Evolutionary conservation across 208 protist species (phyloP).

Genomic region (Crithidia bombi): DNA sequence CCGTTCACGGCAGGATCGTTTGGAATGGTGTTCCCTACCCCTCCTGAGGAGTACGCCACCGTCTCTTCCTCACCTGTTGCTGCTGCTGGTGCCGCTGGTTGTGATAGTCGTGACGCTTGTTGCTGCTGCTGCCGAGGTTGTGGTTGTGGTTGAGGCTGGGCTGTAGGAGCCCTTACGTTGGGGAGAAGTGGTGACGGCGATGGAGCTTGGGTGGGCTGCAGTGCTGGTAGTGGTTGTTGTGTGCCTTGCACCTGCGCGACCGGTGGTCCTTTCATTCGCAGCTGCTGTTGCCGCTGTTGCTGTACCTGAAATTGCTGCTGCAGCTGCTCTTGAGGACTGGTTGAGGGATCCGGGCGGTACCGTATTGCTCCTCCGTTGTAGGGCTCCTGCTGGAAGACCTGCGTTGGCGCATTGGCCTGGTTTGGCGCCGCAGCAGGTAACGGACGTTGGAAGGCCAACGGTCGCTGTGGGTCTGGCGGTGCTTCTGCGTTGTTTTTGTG

Average conservation of each 20-base stretch:
- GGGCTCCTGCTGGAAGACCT: constrained; percentile 14
- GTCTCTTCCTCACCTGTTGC: background rate
- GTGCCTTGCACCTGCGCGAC: background rate
- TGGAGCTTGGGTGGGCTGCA: background rate
- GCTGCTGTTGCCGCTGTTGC: constrained; percentile 7
- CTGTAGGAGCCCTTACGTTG: background rate
- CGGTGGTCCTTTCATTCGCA: background rate
- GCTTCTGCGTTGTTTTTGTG: background rate
- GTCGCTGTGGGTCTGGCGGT: constrained; percentile 5
- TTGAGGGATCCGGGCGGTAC: constrained; percentile 6
- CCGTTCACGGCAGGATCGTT: too few relatives aligned
- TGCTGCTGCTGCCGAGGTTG: background rate
- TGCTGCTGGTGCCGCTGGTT: background rate
- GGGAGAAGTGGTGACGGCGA: background rate
- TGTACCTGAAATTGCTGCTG: background rate
- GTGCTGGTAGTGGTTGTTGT: background rate
- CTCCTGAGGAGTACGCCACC: too few relatives aligned
- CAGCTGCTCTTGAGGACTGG: constrained; percentile 2
- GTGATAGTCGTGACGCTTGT: background rate
- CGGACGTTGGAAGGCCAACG: constrained; percentile 22
- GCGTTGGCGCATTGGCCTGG: background rate
- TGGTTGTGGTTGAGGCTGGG: background rate
- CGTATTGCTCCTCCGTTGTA: constrained; percentile 1
- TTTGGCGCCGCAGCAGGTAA: background rate
- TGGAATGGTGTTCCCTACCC: too few relatives aligned